Evolutionary conservation across 768 basidiomycete species (phyloP).

Genomic region (Mycena floridula): DNA sequence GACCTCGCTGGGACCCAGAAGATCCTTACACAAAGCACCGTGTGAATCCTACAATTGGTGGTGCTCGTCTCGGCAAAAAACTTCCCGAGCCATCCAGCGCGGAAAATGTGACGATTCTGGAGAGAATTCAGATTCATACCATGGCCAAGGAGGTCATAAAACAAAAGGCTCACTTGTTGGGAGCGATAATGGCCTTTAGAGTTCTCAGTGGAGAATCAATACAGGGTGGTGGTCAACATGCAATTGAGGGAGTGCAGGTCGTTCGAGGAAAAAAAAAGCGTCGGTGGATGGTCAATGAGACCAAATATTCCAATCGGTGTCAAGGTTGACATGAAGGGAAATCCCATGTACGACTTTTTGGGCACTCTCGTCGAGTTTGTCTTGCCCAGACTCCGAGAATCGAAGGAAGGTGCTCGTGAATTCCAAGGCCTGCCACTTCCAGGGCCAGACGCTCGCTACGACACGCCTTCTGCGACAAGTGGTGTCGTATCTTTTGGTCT

Average conservation of each 20-base stretch:
- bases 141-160: slow-evolving; percentile 77
- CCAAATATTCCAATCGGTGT: slow-evolving; percentile 78
- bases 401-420: no score
- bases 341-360: slow-evolving; percentile 93
- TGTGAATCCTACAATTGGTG: slow-evolving; percentile 69
- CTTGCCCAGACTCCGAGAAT: slow-evolving; percentile 83
- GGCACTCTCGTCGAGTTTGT: slow-evolving; percentile 88
- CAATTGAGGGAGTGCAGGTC: slow-evolving; percentile 73
- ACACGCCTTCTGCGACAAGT: slow-evolving; percentile 70
- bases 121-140: slow-evolving; percentile 80
- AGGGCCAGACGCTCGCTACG: slow-evolving; percentile 59
- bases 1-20: slow-evolving; percentile 64
- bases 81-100: slow-evolving; percentile 60
- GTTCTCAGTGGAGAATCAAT: slow-evolving; percentile 81
- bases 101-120: slow-evolving; percentile 68
- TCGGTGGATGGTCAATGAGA: slow-evolving; percentile 80
- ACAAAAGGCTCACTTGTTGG: slow-evolving; percentile 68
- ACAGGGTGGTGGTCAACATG: slow-evolving; percentile 64
- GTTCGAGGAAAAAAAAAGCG: slow-evolving; percentile 60
- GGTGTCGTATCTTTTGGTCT: slow-evolving; percentile 91
- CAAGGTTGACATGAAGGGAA: slow-evolving; percentile 86
- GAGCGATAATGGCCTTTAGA: slow-evolving; percentile 83
- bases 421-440: slow-evolving; percentile 81
- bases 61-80: slow-evolving; percentile 60
- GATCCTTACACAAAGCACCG: slow-evolving; percentile 84